Conservation (phyloP, 306 rosid genomes). For the Castanospermum australe region DNA sequence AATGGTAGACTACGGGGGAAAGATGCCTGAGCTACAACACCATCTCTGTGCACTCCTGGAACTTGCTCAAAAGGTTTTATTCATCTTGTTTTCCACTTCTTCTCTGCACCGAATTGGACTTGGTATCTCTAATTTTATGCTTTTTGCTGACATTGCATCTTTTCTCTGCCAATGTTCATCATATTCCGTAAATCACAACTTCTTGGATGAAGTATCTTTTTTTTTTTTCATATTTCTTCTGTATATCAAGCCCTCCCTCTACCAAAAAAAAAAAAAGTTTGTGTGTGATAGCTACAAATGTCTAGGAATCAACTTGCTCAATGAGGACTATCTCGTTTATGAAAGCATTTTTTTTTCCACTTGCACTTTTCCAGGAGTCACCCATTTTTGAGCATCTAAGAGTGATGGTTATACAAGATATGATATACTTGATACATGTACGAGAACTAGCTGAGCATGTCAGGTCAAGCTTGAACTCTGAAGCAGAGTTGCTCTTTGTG, state of each 20-base stretch:
- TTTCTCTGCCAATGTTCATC: not conserved
- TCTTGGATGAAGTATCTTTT: no score
- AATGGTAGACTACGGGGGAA: slow-evolving; percentile 88
- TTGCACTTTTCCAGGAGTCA: slow-evolving; percentile 38
- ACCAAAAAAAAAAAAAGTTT: no score
- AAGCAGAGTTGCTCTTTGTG: slow-evolving; percentile 54
- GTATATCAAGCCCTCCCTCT: no score
- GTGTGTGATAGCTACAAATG: no score
- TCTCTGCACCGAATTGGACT: not conserved
- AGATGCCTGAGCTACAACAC: slow-evolving; percentile 76
- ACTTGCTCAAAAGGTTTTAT: slow-evolving; percentile 46
- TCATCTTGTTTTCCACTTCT: not conserved
- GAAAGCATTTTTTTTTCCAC: not conserved
- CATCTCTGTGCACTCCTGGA: slow-evolving; percentile 60
- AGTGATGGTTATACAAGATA: slow-evolving; percentile 81
- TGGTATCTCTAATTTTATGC: not conserved
- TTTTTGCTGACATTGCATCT: not conserved
- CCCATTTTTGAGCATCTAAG: slow-evolving; percentile 56
- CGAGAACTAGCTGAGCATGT: slow-evolving; percentile 50
- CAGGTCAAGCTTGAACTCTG: slow-evolving; percentile 50
- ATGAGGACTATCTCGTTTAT: not conserved
- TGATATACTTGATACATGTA: slow-evolving; percentile 73
- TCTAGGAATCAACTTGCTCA: not conserved
- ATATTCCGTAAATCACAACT: no score
- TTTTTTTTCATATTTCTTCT: not conserved